Conservation (phyloP, 164 flowering plant species). For the Platanus orientalis region DNA sequence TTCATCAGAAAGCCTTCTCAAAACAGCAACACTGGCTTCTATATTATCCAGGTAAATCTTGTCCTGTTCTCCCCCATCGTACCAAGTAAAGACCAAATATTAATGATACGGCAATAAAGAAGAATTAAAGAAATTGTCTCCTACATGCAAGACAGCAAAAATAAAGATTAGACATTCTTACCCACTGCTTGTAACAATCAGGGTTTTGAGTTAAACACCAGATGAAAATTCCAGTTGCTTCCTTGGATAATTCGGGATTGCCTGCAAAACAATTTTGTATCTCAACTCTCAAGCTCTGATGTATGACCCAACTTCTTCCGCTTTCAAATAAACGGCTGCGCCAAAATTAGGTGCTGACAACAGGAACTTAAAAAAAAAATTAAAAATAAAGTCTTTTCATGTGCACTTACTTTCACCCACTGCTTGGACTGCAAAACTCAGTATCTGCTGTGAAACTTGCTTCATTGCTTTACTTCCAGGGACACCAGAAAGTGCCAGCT, state of each 20-base stretch:
- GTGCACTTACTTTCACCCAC: conserved; percentile 58
- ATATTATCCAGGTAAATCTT: conserved; percentile 59
- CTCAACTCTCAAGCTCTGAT: conserved; percentile 13
- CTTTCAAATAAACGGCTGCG: background rate
- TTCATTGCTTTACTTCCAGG: conserved; percentile 88
- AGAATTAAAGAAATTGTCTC: background rate
- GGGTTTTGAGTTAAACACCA: conserved; percentile 71
- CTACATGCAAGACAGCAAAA: background rate
- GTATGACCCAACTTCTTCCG: background rate
- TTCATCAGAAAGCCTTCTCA: conserved; percentile 56
- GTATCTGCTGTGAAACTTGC: conserved; percentile 67
- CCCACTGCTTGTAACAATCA: conserved; percentile 89
- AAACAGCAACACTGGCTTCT: conserved; percentile 57
- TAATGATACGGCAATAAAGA: background rate
- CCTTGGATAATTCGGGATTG: conserved; percentile 51
- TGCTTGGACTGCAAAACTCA: conserved; percentile 44
- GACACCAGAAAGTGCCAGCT: conserved; percentile 78
- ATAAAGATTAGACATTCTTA: conserved; percentile 23
- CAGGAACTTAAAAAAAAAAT: background rate
- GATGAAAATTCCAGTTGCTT: conserved; percentile 53
- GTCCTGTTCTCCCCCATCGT: conserved; percentile 48
- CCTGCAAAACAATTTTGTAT: conserved; percentile 35
- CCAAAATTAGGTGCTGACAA: too few species aligned
- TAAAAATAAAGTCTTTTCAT: background rate
- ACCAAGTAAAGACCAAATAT: background rate